These are phyloP conservation scores for Pestalotiopsis sp. DNA, from an alignment of 2,329 filamentous ascomycete species.

Conservation along the genomic window DNA sequence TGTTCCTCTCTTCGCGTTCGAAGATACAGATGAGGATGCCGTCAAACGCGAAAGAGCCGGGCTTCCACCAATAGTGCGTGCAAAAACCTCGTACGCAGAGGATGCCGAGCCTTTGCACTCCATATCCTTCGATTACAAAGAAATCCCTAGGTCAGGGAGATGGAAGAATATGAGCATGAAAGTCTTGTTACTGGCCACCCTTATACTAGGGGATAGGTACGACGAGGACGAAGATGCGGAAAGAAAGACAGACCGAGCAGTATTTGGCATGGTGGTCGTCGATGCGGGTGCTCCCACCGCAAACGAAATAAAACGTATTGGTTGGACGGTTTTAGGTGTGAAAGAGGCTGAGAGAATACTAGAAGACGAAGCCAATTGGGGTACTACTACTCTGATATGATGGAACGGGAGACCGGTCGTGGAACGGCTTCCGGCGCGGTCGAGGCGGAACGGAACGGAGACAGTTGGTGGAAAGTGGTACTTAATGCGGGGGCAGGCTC, in stretches of 20 bases:
- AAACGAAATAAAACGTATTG: conserved; percentile 5
- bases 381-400: neutral
- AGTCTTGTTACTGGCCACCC: neutral
- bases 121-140: neutral
- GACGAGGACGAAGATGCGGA: neutral
- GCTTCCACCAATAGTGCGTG: neutral
- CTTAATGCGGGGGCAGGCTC: too few species aligned
- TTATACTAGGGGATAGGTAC: neutral
- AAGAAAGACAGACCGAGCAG: neutral
- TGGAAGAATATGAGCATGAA: neutral
- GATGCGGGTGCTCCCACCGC: neutral
- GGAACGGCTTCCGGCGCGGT: too few species aligned
- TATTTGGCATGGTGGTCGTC: neutral
- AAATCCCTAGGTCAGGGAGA: neutral
- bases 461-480: too few species aligned
- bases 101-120: rapidly evolving
- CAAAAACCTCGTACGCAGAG: neutral
- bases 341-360: neutral
- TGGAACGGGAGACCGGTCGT: neutral
- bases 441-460: too few species aligned
- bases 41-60: neutral
- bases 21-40: neutral
- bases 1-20: neutral
- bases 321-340: neutral
- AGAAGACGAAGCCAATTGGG: neutral